Conservation (phyloP, 139 green algal species). For the Coelastrella sp. region DNA sequence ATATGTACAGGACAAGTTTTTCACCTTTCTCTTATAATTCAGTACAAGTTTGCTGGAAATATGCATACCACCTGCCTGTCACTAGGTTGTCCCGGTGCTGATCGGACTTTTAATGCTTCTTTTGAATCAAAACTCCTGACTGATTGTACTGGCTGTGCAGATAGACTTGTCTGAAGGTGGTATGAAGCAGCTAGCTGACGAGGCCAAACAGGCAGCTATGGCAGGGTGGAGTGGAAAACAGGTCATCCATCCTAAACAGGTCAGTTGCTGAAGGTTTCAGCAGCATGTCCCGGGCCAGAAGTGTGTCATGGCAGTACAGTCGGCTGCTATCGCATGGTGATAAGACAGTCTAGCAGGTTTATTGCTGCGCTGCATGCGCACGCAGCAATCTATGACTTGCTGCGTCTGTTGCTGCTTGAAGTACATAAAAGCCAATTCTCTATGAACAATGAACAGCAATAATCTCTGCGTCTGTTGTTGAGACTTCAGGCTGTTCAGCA, state of each 20-base stretch:
- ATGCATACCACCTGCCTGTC: background rate
- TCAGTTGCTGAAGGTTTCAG: background rate
- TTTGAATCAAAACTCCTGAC: background rate
- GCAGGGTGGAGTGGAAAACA: conserved; percentile 56
- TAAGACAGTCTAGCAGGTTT: too few species aligned
- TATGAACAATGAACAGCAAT: background rate
- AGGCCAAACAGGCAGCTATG: conserved; percentile 36
- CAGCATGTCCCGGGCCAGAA: too few species aligned
- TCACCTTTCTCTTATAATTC: too few species aligned
- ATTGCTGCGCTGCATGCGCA: too few species aligned
- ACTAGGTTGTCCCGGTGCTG: background rate
- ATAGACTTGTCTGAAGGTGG: conserved; percentile 53
- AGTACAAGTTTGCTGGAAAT: too few species aligned
- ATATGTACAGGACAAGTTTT: too few species aligned
- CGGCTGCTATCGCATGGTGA: too few species aligned
- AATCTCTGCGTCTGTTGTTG: background rate
- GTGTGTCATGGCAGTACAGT: too few species aligned
- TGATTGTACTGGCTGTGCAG: conserved; percentile 34
- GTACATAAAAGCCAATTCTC: too few species aligned
- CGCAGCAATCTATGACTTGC: too few species aligned
- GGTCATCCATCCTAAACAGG: conserved; percentile 56
- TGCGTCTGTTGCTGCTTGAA: too few species aligned
- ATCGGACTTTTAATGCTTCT: background rate
- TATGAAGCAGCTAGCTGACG: conserved; percentile 23
- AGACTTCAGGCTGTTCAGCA: background rate